Conservation (phyloP, 352 stramenopile genomes). For the Globisporangium paroecandrum region DNA sequence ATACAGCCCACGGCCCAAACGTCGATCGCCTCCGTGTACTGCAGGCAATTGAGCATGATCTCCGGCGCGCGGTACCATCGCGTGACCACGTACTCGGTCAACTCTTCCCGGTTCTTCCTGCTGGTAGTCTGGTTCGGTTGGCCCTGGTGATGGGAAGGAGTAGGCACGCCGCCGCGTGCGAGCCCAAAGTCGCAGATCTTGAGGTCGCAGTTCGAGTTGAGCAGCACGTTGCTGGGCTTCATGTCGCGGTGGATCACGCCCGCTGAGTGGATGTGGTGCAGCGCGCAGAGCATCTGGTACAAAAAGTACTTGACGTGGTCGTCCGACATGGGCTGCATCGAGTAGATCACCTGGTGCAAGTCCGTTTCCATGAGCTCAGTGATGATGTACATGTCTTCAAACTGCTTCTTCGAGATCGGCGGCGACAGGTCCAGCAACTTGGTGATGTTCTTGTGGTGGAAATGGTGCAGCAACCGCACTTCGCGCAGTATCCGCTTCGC, state of each 20-base stretch:
- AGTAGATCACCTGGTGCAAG: conserved; percentile 96
- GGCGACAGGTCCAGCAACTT: conserved; percentile 89
- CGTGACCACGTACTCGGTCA: conserved; percentile 13
- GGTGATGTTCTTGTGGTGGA: conserved; percentile 94
- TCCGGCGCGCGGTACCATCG: conserved; percentile 6
- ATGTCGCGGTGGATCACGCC: conserved; percentile 82
- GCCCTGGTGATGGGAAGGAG: conserved; percentile 68
- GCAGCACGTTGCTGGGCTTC: conserved; percentile 78
- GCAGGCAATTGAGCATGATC: conserved; percentile 93
- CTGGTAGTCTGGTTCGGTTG: conserved; percentile 24
- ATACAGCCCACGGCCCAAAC: conserved; percentile 97
- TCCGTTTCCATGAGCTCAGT: conserved; percentile 97
- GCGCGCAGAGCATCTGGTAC: conserved; percentile 77
- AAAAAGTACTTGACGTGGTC: conserved; percentile 85
- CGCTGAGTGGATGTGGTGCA: conserved; percentile 94
- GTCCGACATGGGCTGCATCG: conserved; percentile 87
- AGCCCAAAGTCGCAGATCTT: conserved; percentile 93
- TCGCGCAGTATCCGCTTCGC: conserved; percentile 97
- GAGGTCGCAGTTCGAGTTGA: conserved; percentile 83
- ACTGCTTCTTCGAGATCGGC: conserved; percentile 89
- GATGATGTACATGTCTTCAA: conserved; percentile 96
- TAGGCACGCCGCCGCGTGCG: conserved; percentile 70
- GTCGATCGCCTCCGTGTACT: conserved; percentile 94
- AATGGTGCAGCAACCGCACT: conserved; percentile 81
- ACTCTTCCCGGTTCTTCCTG: conserved; percentile 37